Evolutionary conservation across 1,139 yeast genomes (phyloP).

Genomic region (Pichia norvegensis): DNA sequence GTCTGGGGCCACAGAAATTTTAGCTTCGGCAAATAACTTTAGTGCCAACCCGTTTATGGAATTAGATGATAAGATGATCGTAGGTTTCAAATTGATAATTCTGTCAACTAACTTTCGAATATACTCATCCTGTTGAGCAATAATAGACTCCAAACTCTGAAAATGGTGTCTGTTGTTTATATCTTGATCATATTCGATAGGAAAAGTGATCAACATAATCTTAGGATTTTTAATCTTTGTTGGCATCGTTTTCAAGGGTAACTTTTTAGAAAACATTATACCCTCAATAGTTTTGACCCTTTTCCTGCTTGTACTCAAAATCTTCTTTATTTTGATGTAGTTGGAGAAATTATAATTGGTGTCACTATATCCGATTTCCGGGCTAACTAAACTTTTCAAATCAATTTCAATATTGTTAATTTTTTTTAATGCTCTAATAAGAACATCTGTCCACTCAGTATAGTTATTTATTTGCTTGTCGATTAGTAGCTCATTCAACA

Average conservation of each 20-base stretch:
- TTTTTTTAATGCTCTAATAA: constrained; percentile 39
- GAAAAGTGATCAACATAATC: constrained; percentile 78
- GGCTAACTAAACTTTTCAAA: constrained; percentile 27
- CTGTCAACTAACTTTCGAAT: constrained; percentile 75
- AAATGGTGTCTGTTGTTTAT: constrained; percentile 17
- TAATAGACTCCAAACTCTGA: constrained; percentile 42
- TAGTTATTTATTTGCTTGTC: constrained; percentile 57
- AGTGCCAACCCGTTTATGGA: constrained; percentile 80
- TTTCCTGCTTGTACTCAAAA: constrained; percentile 52
- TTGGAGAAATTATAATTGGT: constrained; percentile 81
- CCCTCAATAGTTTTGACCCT: constrained; percentile 70
- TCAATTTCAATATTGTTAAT: constrained; percentile 46
- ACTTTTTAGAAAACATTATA: constrained; percentile 71
- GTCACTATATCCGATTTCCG: constrained; percentile 18
- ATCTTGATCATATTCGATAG: constrained; percentile 75
- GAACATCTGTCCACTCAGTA: constrained; percentile 47
- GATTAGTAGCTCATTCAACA: constrained; percentile 57
- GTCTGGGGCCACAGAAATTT: constrained; percentile 70
- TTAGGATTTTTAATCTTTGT: constrained; percentile 55
- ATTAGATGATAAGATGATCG: constrained; percentile 70
- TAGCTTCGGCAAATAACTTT: constrained; percentile 60
- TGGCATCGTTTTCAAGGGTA: constrained; percentile 81
- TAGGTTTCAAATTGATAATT: constrained; percentile 70
- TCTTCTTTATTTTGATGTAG: constrained; percentile 77
- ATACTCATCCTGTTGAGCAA: constrained; percentile 85